Conservation (phyloP, 352 stramenopile genomes). For the Halophytophthora batemanensis region DNA sequence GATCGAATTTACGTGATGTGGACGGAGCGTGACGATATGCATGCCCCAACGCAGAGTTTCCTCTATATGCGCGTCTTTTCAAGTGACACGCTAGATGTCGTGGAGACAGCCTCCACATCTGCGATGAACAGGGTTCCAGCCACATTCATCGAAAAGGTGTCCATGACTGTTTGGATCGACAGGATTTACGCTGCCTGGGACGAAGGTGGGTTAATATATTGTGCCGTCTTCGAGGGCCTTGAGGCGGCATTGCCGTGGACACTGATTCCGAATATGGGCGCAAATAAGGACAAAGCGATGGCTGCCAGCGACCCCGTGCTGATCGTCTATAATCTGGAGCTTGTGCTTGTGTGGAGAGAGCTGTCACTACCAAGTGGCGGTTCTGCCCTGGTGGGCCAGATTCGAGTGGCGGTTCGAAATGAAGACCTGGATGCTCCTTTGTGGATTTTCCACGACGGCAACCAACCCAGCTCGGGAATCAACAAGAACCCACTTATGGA, state of each 20-base stretch:
- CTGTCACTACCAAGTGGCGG: slow-evolving; percentile 14
- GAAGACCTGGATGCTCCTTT: slow-evolving; percentile 43
- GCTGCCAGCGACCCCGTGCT: slow-evolving; percentile 37
- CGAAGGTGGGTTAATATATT: slow-evolving; percentile 57
- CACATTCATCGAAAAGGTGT: slow-evolving; percentile 52
- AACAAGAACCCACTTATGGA: slow-evolving; percentile 49
- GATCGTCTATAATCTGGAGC: slow-evolving; percentile 52
- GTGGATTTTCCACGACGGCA: slow-evolving; percentile 79
- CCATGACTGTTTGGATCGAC: slow-evolving; percentile 39
- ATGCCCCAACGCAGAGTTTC: slow-evolving; percentile 32
- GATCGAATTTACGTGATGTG: slow-evolving; percentile 60
- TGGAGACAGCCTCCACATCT: slow-evolving; percentile 18
- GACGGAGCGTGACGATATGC: slow-evolving; percentile 51
- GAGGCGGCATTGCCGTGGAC: slow-evolving; percentile 36
- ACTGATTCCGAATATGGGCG: slow-evolving; percentile 58
- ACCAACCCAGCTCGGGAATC: slow-evolving; percentile 31
- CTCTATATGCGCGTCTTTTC: slow-evolving; percentile 60
- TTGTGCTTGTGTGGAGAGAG: slow-evolving; percentile 68
- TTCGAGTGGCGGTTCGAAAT: slow-evolving; percentile 55
- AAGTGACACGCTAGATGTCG: slow-evolving; percentile 27
- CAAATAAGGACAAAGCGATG: slow-evolving; percentile 57
- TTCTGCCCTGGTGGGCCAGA: slow-evolving; percentile 33
- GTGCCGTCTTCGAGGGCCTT: slow-evolving; percentile 51
- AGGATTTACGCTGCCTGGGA: slow-evolving; percentile 68
- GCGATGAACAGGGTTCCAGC: slow-evolving; percentile 45